These are phyloP conservation scores for Micractinium sp. DNA, from an alignment of 139 green algal species.

Conservation along the genomic window DNA sequence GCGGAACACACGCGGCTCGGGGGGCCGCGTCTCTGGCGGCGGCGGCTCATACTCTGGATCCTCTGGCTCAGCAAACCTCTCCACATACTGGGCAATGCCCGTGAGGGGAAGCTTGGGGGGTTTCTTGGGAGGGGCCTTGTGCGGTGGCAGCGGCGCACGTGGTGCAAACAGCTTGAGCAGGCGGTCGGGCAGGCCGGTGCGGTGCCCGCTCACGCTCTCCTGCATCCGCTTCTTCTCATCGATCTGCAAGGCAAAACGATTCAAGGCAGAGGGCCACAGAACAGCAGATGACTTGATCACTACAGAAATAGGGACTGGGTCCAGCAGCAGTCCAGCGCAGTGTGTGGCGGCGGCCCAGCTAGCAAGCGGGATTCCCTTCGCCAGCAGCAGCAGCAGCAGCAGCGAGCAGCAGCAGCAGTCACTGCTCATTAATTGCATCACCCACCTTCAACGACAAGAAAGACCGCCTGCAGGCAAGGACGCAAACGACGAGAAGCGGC, in stretches of 20 bases:
- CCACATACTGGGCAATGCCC: slow-evolving; percentile 70
- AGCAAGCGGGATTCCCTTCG: no score
- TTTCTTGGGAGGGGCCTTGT: slow-evolving; percentile 35
- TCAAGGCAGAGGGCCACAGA: no score
- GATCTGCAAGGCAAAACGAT: slow-evolving; percentile 7
- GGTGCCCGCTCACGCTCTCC: slow-evolving; percentile 66
- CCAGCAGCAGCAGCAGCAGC: no score
- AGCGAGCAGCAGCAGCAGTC: no score
- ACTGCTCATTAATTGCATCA: no score
- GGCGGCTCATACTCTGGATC: slow-evolving; percentile 82
- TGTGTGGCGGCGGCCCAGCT: no score
- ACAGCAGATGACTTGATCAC: no score
- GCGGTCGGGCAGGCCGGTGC: slow-evolving; percentile 75
- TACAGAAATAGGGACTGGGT: no score
- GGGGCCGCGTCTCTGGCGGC: slow-evolving; percentile 38
- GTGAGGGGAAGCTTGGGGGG: slow-evolving; percentile 53
- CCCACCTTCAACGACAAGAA: slow-evolving; percentile 21
- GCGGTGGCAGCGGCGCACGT: slow-evolving; percentile 35
- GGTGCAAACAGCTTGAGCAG: slow-evolving; percentile 82
- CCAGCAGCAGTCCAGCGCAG: no score
- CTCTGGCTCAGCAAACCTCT: slow-evolving; percentile 69
- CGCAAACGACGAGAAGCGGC: neutral
- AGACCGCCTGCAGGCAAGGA: slow-evolving; percentile 10
- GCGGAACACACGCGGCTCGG: slow-evolving; percentile 54
- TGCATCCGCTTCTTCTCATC: slow-evolving; percentile 57